Conservation (phyloP, 352 stramenopile species). For the Globisporangium paddicum region DNA sequence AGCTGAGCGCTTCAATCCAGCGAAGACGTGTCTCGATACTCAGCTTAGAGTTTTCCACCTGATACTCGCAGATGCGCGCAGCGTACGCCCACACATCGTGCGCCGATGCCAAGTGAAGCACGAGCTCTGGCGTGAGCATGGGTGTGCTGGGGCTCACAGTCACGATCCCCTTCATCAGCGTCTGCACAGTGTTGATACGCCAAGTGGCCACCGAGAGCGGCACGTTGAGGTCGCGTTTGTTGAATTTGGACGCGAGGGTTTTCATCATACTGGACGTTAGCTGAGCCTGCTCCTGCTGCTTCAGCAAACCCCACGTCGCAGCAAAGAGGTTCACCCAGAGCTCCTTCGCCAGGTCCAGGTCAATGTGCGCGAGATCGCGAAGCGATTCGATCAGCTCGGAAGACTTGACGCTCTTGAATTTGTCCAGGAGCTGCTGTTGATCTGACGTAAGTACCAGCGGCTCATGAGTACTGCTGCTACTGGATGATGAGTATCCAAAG, state of each 20-base stretch:
- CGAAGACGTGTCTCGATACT: conserved; percentile 68
- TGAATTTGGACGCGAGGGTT: conserved; percentile 84
- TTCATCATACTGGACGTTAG: conserved; percentile 63
- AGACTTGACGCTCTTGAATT: conserved; percentile 25
- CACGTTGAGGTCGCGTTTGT: conserved; percentile 81
- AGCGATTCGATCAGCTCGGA: conserved; percentile 48
- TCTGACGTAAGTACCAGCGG: not conserved
- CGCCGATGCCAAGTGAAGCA: conserved; percentile 74
- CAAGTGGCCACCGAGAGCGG: conserved; percentile 43
- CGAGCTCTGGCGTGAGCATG: conserved; percentile 79
- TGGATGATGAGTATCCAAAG: not conserved
- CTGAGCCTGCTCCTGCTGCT: conserved; percentile 45
- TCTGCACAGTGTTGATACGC: conserved; percentile 83
- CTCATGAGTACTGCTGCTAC: not conserved
- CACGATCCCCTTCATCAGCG: conserved; percentile 74
- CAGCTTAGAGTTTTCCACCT: conserved; percentile 68
- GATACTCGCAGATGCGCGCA: conserved; percentile 72
- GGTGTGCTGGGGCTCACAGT: conserved; percentile 44
- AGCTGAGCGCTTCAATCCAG: conserved; percentile 83
- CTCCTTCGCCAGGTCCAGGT: conserved; percentile 81
- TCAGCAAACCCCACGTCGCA: conserved; percentile 46
- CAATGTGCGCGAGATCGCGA: conserved; percentile 69
- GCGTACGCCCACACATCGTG: conserved; percentile 83
- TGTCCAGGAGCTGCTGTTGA: conserved; percentile 21
- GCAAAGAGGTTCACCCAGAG: conserved; percentile 79